Evolutionary conservation across 177 flowering plant species (phyloP), one percentile per base, ranked within the genome.

Genomic region (Vitis hybrid): DNA sequence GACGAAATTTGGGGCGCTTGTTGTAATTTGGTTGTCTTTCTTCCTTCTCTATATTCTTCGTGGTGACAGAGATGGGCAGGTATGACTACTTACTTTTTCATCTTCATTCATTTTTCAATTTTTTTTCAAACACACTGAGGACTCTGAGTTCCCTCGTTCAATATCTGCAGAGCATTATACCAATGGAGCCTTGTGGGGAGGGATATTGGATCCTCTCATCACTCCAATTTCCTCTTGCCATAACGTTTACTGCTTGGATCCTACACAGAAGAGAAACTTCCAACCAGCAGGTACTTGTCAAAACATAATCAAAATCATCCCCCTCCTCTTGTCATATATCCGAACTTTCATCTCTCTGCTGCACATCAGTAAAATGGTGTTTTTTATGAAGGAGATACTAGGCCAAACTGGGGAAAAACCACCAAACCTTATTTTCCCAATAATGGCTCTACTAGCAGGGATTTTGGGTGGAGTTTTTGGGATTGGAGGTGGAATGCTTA

Each of bases 401-500:
- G 73, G 59, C 15, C 53, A 51, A 30, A 67, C 67, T 27, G 48
- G 67, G 32, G 49, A 18, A 6, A 59, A 61, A 67, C 17, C 69
- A 20, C 53, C 76, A 35, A 67, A 72, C 59, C 66, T 82, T 48
- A 46, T 77, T 1, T 88, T 90, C 74, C 94, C 92, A 15, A 1
- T 79, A 48, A 82, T 87, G 86, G 91, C 92, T 9, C 76, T 88
- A 9, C 54, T 83, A 54, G 91, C 94, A 1, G 94, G 94, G 59
- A 35, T 73, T 14, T 71, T 90, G 64, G 90, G 94, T 18, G 94
- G 94, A 50, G 74, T 87, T 58, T 88, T 88, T 71, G 92, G 94
- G 17, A 85, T 90, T 60, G 94, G 92, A 30, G 94, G 94, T 27
- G 94, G 94, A 48, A 90, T 88, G 92, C 89, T 88, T 12, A 84